A percentile compares a stretch with the other conserved stretches of the same genome.
phyloP scores from a whole-genome alignment of 2,329 filamentous ascomycete genomes.

The Aspergillus vadensis region DNA sequence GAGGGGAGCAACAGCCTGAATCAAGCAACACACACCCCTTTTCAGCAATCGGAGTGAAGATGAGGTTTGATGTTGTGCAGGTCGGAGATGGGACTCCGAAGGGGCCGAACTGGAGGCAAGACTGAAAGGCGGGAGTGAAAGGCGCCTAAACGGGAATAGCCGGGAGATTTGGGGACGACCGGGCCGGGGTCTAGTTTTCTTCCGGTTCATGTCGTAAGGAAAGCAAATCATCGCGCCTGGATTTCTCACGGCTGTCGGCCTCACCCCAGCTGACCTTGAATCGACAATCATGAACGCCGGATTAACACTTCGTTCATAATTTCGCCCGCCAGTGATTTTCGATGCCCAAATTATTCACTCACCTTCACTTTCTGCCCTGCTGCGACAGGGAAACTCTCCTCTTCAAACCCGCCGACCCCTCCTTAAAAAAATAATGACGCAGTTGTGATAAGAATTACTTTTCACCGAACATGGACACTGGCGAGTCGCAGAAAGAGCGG shows the following conservation, averaged over 20 bases:
- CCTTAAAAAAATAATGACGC: conserved; percentile 46
- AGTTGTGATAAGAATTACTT: conserved; percentile 49
- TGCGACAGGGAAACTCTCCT: conserved; percentile 24
- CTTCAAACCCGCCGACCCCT: conserved; percentile 23
- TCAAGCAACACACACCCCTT: background rate
- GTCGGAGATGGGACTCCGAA: background rate
- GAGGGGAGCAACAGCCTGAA: background rate
- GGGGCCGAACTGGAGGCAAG: background rate
- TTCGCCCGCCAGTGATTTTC: conserved; percentile 17
- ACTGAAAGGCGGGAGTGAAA: background rate
- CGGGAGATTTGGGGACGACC: conserved; percentile 29
- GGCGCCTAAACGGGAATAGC: conserved; percentile 33
- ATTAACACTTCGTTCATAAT: conserved; percentile 16
- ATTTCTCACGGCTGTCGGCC: conserved; percentile 35
- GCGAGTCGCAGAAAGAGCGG: conserved; percentile 74
- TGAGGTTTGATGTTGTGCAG: background rate
- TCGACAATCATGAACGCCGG: conserved; percentile 11
- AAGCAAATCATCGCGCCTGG: conserved; percentile 37
- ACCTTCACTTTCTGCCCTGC: conserved; percentile 17
- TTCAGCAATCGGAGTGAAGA: background rate
- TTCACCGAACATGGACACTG: conserved; percentile 61
- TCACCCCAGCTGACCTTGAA: conserved; percentile 4
- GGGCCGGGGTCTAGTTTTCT: conserved; percentile 26
- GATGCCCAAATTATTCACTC: conserved; percentile 29
- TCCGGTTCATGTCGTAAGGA: conserved; percentile 33